Evolutionary conservation across 164 flowering plant species (phyloP), one percentile per base, ranked within the genome.

Genomic region (Tinospora cordifolia): DNA sequence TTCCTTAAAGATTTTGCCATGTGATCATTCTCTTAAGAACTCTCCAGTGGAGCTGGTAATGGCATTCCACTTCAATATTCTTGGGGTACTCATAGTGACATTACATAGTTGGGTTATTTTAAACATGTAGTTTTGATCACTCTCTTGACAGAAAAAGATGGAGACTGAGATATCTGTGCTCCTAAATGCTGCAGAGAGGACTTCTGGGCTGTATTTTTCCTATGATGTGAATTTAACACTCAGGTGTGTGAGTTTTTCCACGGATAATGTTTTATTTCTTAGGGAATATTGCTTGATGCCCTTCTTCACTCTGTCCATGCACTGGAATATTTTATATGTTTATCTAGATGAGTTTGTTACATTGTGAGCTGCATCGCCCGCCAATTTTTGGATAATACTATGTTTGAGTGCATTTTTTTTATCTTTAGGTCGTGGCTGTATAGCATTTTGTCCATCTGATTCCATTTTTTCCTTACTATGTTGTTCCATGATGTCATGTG

Each of bases 201-300:
- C 93, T 62, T 73, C 84, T 76, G 99, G 99, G 71, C 81, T 95
- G 34, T 92, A 81, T 81, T 91, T 92, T 78, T 95, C 99, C 13
- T 92, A 95, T 77, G 92, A 95, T 39, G 81, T 78, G 73, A 92
- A 95, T 78, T 82, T 95, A 69, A 92, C 98, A 27, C 81, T 92
- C 68, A 87, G 94, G 99, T 95, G 69, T 77, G 63, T 63, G 10
- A 36, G 15, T 19, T 62, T 58, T 58, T 13, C 3, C 26, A 65
- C 36, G 12, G 39, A 36, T 64, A 64, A 10, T 64, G 44, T 30
- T 19, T 30, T 39, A 8, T 64, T 46, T 13, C 7, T 30, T 64
- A 21, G 14, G 40, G 41, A 64, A 22, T 54, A 1, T 25, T n/a
- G 60, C 24, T 54, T n/a, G 8, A 54, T 54, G 8, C 24, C 60